Percentiles rank a stretch among this genome's conserved stretches.
phyloP scores from a whole-genome alignment of 305 asterid genomes.

The Solanum hybrid region DNA sequence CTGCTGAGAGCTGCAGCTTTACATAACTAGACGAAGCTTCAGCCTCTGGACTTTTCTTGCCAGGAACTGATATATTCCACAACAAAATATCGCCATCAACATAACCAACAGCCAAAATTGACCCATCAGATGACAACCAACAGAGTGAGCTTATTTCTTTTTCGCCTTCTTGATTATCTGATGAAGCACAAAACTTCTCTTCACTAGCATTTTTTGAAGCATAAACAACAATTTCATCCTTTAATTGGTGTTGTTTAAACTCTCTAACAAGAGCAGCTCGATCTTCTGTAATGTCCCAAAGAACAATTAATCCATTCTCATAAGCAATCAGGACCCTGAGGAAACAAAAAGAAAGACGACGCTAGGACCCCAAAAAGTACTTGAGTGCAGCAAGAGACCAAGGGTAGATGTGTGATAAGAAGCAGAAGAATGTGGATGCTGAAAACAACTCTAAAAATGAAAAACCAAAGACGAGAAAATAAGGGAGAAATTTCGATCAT shows the following conservation, averaged over 20 bases:
- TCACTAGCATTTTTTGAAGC: conserved; percentile 42
- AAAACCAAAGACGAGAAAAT: neutral
- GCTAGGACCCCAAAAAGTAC: conserved; percentile 4
- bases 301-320: conserved; percentile 77
- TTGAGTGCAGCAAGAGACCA: neutral
- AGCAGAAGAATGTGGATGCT: neutral
- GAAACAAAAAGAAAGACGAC: conserved; percentile 8
- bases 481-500: neutral
- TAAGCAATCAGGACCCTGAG: conserved; percentile 86
- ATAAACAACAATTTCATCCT: conserved; percentile 37
- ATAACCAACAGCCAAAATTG: conserved; percentile 89
- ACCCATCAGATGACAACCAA: conserved; percentile 90
- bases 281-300: conserved; percentile 89
- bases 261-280: conserved; percentile 64
- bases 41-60: conserved; percentile 34
- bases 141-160: conserved; percentile 94
- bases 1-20: conserved; percentile 71
- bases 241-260: conserved; percentile 53
- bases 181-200: conserved; percentile 24
- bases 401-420: neutral
- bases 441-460: neutral
- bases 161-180: conserved; percentile 51
- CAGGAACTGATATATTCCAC: conserved; percentile 66
- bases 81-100: conserved; percentile 93
- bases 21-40: conserved; percentile 39